Evolutionary conservation across 75 land plant genomes (phyloP).

Genomic region (Isoetes taiwanensis): DNA sequence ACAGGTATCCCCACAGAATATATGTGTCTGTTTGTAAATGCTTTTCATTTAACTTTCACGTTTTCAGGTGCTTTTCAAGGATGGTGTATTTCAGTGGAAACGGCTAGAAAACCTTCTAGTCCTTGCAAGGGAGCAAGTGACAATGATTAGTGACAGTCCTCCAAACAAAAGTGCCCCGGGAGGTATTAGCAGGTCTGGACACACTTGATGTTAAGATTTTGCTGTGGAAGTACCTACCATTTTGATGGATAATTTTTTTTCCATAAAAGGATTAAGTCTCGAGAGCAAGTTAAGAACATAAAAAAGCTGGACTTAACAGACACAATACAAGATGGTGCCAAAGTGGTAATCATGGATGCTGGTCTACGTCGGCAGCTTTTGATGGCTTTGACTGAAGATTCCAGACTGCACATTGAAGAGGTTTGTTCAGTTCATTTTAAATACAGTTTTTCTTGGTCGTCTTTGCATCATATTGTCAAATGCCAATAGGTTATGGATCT

Average conservation of each 20-base stretch:
- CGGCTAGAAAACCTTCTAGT: slow-evolving; percentile 82
- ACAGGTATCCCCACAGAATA: slow-evolving; percentile 31
- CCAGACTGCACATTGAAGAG: slow-evolving; percentile 89
- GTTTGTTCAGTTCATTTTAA: no score
- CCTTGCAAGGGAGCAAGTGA: slow-evolving; percentile 91
- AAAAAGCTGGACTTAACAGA: slow-evolving; percentile 84
- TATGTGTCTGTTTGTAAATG: background rate
- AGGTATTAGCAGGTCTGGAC: slow-evolving; percentile 4
- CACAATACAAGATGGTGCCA: slow-evolving; percentile 89
- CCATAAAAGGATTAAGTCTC: background rate
- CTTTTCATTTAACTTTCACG: background rate
- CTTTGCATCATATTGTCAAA: no score
- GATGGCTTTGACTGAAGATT: slow-evolving; percentile 92
- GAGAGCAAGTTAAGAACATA: no score
- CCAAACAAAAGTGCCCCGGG: slow-evolving; percentile 27
- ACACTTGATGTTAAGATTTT: no score
- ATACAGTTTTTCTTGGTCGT: no score
- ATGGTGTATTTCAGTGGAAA: slow-evolving; percentile 94
- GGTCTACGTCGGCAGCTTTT: slow-evolving; percentile 72
- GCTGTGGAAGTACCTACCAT: no score
- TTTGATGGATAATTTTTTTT: background rate
- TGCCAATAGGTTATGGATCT: slow-evolving; percentile 93
- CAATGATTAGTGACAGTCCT: slow-evolving; percentile 70
- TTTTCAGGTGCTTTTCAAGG: slow-evolving; percentile 81
- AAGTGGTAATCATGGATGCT: slow-evolving; percentile 70